Conservation (phyloP, 257 asterid species). For the Agastache rugosa region DNA sequence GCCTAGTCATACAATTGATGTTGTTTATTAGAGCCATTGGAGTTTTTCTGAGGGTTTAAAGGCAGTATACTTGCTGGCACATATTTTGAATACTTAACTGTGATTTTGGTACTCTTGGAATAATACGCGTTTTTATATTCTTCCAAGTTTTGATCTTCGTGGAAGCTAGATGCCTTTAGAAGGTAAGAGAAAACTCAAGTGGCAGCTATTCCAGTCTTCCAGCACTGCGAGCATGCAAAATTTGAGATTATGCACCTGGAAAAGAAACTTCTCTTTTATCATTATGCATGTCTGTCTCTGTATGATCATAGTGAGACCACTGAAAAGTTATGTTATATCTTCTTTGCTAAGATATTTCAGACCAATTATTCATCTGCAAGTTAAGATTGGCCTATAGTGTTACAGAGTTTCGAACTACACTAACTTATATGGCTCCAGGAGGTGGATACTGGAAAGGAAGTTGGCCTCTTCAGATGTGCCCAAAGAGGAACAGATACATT, state of each 20-base stretch:
- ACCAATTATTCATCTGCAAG: neutral
- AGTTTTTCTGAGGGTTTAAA: neutral
- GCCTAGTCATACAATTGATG: neutral
- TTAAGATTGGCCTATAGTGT: conserved; percentile 10
- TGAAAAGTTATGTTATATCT: conserved; percentile 12
- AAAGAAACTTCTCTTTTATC: neutral
- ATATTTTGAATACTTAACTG: neutral
- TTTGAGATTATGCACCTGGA: conserved; percentile 11
- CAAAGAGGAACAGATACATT: conserved; percentile 82
- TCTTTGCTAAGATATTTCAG: neutral
- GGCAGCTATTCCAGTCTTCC: conserved; percentile 11
- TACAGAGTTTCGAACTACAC: conserved; percentile 14
- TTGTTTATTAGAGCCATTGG: conserved; percentile 2
- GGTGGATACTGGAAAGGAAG: conserved; percentile 91
- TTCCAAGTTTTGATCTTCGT: neutral
- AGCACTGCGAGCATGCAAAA: neutral
- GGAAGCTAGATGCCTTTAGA: neutral
- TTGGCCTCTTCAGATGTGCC: conserved; percentile 99
- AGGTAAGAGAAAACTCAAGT: conserved; percentile 13
- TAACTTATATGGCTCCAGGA: conserved; percentile 51
- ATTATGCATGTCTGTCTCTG: neutral
- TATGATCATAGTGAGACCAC: neutral
- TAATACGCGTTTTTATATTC: neutral
- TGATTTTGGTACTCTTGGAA: neutral
- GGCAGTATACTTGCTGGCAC: neutral